A percentile compares a stretch with the other conserved stretches of the same genome.
phyloP scores from a whole-genome alignment of 148 eudicot genomes.

The Fallopia convolvulus region DNA sequence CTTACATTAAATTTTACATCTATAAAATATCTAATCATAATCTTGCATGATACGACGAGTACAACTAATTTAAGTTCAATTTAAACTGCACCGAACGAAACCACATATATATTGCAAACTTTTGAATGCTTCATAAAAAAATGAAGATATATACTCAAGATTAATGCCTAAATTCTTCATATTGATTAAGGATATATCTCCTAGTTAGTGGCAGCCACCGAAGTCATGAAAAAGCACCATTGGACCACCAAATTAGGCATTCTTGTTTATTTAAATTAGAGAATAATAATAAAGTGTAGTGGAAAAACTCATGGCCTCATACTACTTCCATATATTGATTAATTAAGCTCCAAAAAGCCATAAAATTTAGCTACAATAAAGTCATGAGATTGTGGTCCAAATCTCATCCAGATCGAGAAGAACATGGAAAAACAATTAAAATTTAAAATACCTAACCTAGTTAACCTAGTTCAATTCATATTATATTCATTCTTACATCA shows the following conservation, averaged over 20 bases:
- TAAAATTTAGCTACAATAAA: neutral
- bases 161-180: neutral
- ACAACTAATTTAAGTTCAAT: no score
- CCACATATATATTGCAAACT: no score
- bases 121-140: neutral
- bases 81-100: no score
- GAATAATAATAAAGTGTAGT: neutral
- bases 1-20: no score
- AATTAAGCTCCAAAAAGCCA: neutral
- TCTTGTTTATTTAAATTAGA: neutral
- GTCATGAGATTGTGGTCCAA: slow-evolving; percentile 7
- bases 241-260: neutral
- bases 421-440: neutral
- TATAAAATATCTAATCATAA: no score
- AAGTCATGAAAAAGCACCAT: slow-evolving; percentile 1
- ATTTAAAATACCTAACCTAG: slow-evolving; percentile 1
- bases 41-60: no score
- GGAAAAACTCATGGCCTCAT: neutral
- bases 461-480: neutral
- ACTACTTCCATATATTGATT: neutral
- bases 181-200: neutral
- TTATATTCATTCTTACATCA: neutral
- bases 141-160: neutral
- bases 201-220: neutral
- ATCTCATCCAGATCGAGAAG: neutral